Percentiles rank a stretch among this genome's conserved stretches.
Conservation (phyloP, 768 basidiomycete genomes). For the Xerocomus brunneocitrinus region DNA sequence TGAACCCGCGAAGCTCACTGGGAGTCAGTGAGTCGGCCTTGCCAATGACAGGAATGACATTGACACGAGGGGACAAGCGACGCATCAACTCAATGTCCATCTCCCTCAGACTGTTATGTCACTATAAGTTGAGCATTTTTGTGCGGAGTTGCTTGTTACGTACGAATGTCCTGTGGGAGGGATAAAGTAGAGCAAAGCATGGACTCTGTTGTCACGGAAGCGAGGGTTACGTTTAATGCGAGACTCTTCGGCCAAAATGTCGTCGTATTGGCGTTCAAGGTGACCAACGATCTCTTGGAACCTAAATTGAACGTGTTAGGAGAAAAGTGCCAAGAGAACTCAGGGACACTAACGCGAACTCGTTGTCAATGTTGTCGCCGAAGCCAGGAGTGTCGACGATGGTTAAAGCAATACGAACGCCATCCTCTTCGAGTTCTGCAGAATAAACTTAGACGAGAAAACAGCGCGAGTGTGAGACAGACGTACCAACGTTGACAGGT, state of each 20-base stretch:
- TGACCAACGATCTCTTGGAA: constrained; percentile 97
- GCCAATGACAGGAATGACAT: constrained; percentile 97
- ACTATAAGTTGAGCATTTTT: background rate
- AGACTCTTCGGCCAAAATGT: constrained; percentile 96
- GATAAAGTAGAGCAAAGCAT: constrained; percentile 97
- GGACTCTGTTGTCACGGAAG: constrained; percentile 96
- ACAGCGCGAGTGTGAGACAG: background rate
- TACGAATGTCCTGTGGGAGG: constrained; percentile 97
- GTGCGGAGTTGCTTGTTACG: constrained; percentile 29
- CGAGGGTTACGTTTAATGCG: constrained; percentile 99
- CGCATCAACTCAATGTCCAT: constrained; percentile 99
- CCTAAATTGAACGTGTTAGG: constrained; percentile 38
- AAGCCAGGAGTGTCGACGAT: constrained; percentile 99
- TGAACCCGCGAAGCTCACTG: constrained; percentile 89
- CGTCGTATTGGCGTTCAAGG: constrained; percentile 98
- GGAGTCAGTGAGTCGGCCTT: constrained; percentile 96
- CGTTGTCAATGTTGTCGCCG: constrained; percentile 98
- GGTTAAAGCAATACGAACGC: constrained; percentile 94
- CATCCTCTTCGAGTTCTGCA: constrained; percentile 95
- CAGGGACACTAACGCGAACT: constrained; percentile 74
- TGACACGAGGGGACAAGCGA: constrained; percentile 93
- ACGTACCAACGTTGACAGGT: constrained; percentile 82
- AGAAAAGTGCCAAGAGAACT: constrained; percentile 2
- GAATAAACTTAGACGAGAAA: background rate
- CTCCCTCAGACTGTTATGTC: constrained; percentile 68